Percentiles rank a stretch among this genome's conserved stretches.
These are phyloP conservation scores for Trichoderma hamatum DNA, from an alignment of 2,329 filamentous ascomycete genomes.

Conservation along the genomic window DNA sequence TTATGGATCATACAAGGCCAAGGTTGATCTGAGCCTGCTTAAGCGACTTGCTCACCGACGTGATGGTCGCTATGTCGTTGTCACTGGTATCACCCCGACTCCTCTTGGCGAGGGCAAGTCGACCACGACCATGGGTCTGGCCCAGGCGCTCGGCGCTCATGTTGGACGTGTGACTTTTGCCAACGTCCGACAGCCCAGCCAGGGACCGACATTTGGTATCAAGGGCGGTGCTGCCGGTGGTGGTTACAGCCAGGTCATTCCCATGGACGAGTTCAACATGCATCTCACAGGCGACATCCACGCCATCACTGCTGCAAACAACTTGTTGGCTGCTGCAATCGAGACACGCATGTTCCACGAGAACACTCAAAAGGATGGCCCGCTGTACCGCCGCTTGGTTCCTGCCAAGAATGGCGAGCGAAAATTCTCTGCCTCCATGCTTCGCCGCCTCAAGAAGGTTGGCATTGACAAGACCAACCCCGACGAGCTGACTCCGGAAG, in stretches of 20 bases:
- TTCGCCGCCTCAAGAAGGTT: constrained; percentile 90
- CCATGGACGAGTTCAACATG: constrained; percentile 99
- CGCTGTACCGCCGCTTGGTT: constrained; percentile 85
- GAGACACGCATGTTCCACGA: constrained; percentile 99
- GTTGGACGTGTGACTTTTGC: constrained; percentile 87
- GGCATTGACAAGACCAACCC: constrained; percentile 95
- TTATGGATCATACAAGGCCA: constrained; percentile 94
- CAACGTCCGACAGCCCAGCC: constrained; percentile 94
- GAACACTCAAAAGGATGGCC: constrained; percentile 86
- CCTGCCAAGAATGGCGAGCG: constrained; percentile 88
- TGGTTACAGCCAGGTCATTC: constrained; percentile 98
- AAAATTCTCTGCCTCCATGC: constrained; percentile 86
- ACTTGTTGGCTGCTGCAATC: constrained; percentile 91
- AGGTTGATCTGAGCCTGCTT: constrained; percentile 82
- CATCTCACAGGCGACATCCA: constrained; percentile 98
- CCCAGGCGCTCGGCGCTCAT: constrained; percentile 89
- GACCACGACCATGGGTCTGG: constrained; percentile 93
- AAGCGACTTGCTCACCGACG: constrained; percentile 83
- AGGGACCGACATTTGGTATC: constrained; percentile 97
- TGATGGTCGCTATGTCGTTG: constrained; percentile 88
- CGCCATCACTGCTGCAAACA: constrained; percentile 95
- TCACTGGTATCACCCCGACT: constrained; percentile 95
- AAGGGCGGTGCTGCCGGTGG: constrained; percentile 97
- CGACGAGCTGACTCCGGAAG: constrained; percentile 85
- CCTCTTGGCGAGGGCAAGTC: constrained; percentile 97